Evolutionary conservation across 306 rosid genomes (phyloP), one percentile per base, ranked within the genome.

Genomic region (Vigna reflexopilosa): DNA sequence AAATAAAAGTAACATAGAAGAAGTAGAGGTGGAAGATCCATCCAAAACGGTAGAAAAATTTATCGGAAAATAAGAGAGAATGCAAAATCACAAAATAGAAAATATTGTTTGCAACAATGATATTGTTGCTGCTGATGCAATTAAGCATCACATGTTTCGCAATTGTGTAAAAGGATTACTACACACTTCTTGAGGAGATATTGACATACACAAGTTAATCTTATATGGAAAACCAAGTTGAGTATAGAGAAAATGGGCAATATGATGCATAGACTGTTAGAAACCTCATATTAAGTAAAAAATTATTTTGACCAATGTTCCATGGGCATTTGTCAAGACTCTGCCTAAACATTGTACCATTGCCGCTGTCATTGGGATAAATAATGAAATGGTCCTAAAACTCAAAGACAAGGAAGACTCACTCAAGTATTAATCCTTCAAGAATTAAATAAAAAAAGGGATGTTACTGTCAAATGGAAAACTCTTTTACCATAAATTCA

Each of bases 121-220:
- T 72, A 80, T 66, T 52, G 75, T 17, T 3, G 26, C 32, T 19
- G 7, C 24, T 59, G 61, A 47, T 73, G 47, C 63, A 54, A 36
- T 67, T 57, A 81, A 67, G 48, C 68, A 74, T 2, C 76, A 56
- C 17, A 59, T 26, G 58, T 75, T 64, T 51, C 19, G 47, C 47
- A 47, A 56, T 5, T 24, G 30, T 19, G 58, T 17, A 34, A 67
- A 20, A 59, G 42, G 15, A 68, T 36, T 5, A 50, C 13, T 3
- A 19, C n/a, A 20, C 28, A 57, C 49, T 57, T 74, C 68, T 42
- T 56, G 42, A 58, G 52, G 51, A 62, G 10, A 36, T 22, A 36
- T 52, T 52, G 34, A 54, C 55, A n/a, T 20, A 5, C 61, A 48
- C 22, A 17, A 36, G 17, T 64, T 13, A 66, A 64, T 66, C 67